Conservation (phyloP, 371 early-diverging fungal species). For the Dipsacomyces acuminosporus region DNA sequence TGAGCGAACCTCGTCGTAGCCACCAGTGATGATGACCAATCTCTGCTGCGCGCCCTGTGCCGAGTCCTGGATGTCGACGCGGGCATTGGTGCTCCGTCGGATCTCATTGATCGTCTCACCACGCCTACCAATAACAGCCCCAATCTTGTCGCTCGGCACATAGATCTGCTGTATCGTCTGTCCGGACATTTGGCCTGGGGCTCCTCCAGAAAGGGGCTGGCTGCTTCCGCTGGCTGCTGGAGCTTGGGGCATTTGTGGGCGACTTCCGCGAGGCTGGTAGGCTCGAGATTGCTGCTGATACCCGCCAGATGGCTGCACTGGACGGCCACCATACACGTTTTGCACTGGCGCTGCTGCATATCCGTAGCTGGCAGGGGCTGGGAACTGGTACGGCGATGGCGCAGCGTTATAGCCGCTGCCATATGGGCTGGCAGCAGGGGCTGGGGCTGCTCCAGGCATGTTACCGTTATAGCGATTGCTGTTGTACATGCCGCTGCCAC, state of each 20-base stretch:
- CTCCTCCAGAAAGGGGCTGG: slow-evolving; percentile 2
- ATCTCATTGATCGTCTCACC: slow-evolving; percentile 44
- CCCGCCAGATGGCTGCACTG: slow-evolving; percentile 9
- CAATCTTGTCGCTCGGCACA: slow-evolving; percentile 36
- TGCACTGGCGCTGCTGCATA: slow-evolving; percentile 26
- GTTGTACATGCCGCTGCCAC: slow-evolving; percentile 1
- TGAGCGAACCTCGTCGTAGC: slow-evolving; percentile 39
- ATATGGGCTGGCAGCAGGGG: slow-evolving; percentile 10
- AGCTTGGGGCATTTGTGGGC: slow-evolving; percentile 18
- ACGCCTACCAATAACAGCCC: slow-evolving; percentile 44
- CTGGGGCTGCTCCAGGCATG: slow-evolving; percentile 2
- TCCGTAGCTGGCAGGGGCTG: slow-evolving; percentile 21
- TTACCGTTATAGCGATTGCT: slow-evolving; percentile 14
- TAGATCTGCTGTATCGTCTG: slow-evolving; percentile 46
- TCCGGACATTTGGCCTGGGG: slow-evolving; percentile 3
- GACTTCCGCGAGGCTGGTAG: slow-evolving; percentile 11
- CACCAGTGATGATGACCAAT: slow-evolving; percentile 39
- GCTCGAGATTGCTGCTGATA: slow-evolving; percentile 12
- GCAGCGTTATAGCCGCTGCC: slow-evolving; percentile 16
- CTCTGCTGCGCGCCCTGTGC: slow-evolving; percentile 35
- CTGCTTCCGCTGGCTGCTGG: slow-evolving; percentile 4
- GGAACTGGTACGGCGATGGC: slow-evolving; percentile 22
- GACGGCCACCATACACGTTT: slow-evolving; percentile 15
- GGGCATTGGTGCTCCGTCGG: slow-evolving; percentile 27
- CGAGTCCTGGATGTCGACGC: slow-evolving; percentile 44